phyloP scores from a whole-genome alignment of 148 eudicot species.

The Tetragonia tetragonoides region DNA sequence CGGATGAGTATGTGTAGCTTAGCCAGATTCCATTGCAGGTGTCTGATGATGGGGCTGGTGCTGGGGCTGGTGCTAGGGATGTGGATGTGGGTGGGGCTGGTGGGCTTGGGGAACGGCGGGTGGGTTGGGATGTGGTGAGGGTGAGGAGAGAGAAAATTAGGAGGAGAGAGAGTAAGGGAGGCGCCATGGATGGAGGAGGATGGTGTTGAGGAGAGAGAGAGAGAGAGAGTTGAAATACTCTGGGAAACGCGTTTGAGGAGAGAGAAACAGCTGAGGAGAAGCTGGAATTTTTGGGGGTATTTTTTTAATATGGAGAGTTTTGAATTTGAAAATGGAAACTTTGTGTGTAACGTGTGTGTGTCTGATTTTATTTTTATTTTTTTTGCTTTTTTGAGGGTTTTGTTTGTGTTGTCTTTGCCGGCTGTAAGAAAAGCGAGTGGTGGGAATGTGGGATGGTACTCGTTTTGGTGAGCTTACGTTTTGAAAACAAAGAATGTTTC shows the following conservation, averaged over 20 bases:
- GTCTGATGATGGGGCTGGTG: conserved; percentile 23
- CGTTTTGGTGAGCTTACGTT: too few species aligned
- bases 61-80: conserved; percentile 23
- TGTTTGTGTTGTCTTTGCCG: too few species aligned
- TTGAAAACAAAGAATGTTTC: too few species aligned
- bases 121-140: not conserved
- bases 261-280: not conserved
- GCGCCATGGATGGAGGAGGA: not conserved
- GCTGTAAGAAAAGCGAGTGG: too few species aligned
- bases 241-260: conserved; percentile 16
- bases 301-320: not conserved
- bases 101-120: not conserved
- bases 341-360: too few species aligned
- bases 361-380: too few species aligned
- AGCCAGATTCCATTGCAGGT: conserved; percentile 34
- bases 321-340: not conserved
- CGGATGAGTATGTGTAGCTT: conserved; percentile 14
- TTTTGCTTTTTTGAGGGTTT: too few species aligned
- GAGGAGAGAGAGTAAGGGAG: not conserved
- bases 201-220: not conserved
- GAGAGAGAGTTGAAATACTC: not conserved
- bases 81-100: not conserved
- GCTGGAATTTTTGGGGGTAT: too few species aligned
- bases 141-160: not conserved
- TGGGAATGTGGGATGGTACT: too few species aligned